Conservation (phyloP, 2,329 filamentous ascomycete species). For the Talaromyces sp. region DNA sequence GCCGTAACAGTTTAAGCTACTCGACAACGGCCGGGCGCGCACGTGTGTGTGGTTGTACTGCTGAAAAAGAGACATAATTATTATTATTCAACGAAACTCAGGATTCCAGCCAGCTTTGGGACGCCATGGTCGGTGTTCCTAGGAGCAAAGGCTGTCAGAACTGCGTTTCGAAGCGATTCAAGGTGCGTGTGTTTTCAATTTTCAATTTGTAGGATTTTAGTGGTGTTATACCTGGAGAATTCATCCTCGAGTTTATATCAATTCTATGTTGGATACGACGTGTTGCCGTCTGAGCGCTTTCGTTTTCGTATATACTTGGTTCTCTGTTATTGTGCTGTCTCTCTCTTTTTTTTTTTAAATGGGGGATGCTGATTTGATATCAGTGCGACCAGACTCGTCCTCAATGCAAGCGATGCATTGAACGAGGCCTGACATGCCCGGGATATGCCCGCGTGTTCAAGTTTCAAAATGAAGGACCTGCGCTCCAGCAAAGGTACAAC, state of each 20-base stretch:
- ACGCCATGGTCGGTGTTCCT: conserved; percentile 27
- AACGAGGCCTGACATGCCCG: conserved; percentile 21
- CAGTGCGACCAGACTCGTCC: conserved; percentile 23
- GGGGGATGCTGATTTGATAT: background rate
- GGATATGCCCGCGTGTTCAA: conserved; percentile 18
- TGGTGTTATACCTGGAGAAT: background rate
- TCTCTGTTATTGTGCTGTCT: background rate
- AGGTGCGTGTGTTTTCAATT: conserved; percentile 9
- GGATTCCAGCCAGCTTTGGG: background rate
- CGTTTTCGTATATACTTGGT: background rate
- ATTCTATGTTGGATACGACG: background rate
- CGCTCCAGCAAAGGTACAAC: conserved; percentile 20
- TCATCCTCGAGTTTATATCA: background rate
- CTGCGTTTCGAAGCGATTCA: conserved; percentile 21
- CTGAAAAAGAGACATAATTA: background rate
- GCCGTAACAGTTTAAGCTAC: background rate
- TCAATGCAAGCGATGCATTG: conserved; percentile 24
- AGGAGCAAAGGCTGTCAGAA: conserved; percentile 27
- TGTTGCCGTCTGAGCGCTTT: background rate
- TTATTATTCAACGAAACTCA: background rate
- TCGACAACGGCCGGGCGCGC: background rate
- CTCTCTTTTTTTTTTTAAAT: no score
- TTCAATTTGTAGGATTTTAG: background rate
- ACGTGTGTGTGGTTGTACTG: background rate
- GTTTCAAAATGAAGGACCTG: conserved; percentile 25